Evolutionary conservation across 257 asterid species (phyloP), one percentile per base, ranked within the genome.

Genomic region (Anisodus acutangulus): DNA sequence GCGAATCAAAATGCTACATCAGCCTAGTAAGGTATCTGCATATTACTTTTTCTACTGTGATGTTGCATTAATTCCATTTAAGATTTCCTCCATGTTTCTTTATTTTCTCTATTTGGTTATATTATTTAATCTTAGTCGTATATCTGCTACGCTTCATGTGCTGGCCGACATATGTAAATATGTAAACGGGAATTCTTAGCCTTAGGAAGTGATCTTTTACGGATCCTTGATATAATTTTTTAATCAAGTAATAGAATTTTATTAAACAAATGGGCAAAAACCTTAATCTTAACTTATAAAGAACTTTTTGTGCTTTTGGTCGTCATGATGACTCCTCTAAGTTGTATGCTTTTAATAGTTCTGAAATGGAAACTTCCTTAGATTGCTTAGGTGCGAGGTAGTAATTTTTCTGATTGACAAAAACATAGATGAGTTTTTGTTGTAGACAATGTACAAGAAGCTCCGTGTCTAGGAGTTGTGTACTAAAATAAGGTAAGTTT

Each of bases 1-100:
- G 78, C 89, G 97, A 87, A 95, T 95, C 89, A 94, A 92, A 91
- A 94, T 94, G 98, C 88, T 94, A 89, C 99, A 95, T 90, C 97
- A 93, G 86, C 99, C 99, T 80, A 94, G 98, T 87, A 91, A 92
- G 97, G 99, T 94, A 68, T 82, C 19, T 12, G 67, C 87, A 66
- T 83, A 68, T 82, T 85, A 54, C 87, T 83, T 60, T 22, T 69
- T 41, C 74, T 54, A 11, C 15, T 3, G 17, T 54, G 81, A 1
- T 66, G 58, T 10, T 57, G n/a, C 85, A 59, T 70, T 11, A 43
- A n/a, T 53, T 45, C 79, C 66, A 13, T 60, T 51, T 41, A 41
- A 31, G 8, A 49, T 62, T 62, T 62, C 9, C 22, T 12, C 4
- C 35, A 64, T 66, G 41, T 54, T 62, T 64, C 47, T 76, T 47